phyloP scores from a whole-genome alignment of 495 filamentous ascomycete genomes.

The Annulohypoxylon nitens region DNA sequence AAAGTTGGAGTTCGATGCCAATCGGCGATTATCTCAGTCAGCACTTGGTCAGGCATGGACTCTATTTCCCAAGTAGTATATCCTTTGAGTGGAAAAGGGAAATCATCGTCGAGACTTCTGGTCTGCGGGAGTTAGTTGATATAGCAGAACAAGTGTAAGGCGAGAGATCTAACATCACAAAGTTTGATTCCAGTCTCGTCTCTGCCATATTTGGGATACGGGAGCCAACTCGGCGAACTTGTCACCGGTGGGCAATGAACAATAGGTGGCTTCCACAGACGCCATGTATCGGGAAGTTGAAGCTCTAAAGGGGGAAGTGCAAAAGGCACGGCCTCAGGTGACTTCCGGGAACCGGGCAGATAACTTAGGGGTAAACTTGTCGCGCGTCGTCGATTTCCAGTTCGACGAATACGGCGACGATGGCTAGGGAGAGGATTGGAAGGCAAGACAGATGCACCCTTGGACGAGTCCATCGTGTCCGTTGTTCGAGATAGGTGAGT shows the following conservation, averaged over 20 bases:
- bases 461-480: background rate
- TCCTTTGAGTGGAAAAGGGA: constrained; percentile 17
- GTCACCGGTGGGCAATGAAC: constrained; percentile 18
- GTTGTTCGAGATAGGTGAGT: no score
- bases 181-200: background rate
- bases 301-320: background rate
- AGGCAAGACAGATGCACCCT: background rate
- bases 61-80: background rate
- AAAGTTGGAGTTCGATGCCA: constrained; percentile 26
- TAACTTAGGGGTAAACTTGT: background rate
- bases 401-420: background rate
- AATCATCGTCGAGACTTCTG: constrained; percentile 5
- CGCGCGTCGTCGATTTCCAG: background rate
- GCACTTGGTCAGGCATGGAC: background rate
- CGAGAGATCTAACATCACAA: constrained; percentile 19
- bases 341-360: background rate
- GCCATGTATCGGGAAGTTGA: background rate
- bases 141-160: background rate
- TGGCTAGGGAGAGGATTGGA: background rate
- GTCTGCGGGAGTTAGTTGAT: constrained; percentile 10
- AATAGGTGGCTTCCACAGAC: background rate
- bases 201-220: background rate
- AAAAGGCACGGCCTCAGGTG: background rate
- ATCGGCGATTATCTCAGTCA: constrained; percentile 18
- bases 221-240: background rate